A percentile compares a stretch with the other conserved stretches of the same genome.
Conservation (phyloP, 2,329 filamentous ascomycete species). For the Achaetomium macrosporum region DNA sequence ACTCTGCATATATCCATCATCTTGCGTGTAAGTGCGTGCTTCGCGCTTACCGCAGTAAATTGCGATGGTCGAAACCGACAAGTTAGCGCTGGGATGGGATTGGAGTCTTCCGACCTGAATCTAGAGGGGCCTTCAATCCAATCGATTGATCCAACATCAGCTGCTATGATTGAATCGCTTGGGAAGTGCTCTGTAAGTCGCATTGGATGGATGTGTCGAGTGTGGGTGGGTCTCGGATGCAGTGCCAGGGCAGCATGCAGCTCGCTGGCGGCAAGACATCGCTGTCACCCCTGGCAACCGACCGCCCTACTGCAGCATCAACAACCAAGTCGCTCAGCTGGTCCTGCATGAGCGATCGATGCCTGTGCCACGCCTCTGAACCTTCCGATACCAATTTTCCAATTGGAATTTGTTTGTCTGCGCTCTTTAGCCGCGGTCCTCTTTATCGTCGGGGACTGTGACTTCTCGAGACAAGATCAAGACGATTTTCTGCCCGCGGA, state of each 20-base stretch:
- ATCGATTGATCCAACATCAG: background rate
- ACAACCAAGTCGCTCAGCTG: conserved; percentile 5
- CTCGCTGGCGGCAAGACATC: conserved; percentile 8
- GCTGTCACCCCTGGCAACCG: conserved; percentile 12
- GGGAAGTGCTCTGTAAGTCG: background rate
- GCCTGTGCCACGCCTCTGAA: conserved; percentile 6
- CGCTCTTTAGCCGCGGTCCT: background rate
- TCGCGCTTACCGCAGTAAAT: no score
- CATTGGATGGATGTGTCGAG: background rate
- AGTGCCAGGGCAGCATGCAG: background rate
- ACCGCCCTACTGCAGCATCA: conserved; percentile 11
- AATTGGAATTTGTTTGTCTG: background rate
- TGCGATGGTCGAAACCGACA: no score
- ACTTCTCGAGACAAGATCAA: background rate
- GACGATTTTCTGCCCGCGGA: background rate
- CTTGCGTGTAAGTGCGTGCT: no score
- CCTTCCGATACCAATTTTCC: background rate
- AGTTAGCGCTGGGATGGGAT: no score
- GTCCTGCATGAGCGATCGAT: conserved; percentile 1
- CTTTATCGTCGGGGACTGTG: conserved; percentile 7
- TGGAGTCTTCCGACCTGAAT: no score
- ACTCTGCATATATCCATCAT: no score
- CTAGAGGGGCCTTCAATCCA: background rate
- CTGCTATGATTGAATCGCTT: background rate
- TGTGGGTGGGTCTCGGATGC: conserved; percentile 1